phyloP scores from a whole-genome alignment of 495 filamentous ascomycete species.

The Parmelia sp. region DNA sequence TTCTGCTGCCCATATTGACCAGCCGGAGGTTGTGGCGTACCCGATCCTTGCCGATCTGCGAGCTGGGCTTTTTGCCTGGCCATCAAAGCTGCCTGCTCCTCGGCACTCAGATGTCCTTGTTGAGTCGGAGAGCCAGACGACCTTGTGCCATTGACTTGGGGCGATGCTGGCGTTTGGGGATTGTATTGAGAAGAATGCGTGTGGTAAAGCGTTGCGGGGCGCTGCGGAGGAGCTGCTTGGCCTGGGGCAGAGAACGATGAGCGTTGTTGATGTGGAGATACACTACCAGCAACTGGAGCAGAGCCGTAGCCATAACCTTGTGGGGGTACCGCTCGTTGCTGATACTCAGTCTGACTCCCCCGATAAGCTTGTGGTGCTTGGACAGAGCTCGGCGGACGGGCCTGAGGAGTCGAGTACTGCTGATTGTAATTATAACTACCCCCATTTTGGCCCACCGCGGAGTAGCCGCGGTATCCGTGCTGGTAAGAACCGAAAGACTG shows the following conservation, averaged over 20 bases:
- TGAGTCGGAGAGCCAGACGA: slow-evolving; percentile 17
- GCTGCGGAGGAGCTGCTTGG: slow-evolving; percentile 29
- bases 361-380: slow-evolving; percentile 38
- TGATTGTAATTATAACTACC: slow-evolving; percentile 22
- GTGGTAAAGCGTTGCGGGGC: slow-evolving; percentile 30
- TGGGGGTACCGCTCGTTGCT: slow-evolving; percentile 34
- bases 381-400: slow-evolving; percentile 23
- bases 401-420: slow-evolving; percentile 21
- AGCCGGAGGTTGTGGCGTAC: slow-evolving; percentile 38
- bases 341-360: slow-evolving; percentile 36
- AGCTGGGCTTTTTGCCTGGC: slow-evolving; percentile 42
- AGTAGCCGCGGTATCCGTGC: slow-evolving; percentile 39
- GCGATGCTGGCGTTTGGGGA: slow-evolving; percentile 29
- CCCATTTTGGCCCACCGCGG: slow-evolving; percentile 28
- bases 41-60: slow-evolving; percentile 36
- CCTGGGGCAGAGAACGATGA: slow-evolving; percentile 28
- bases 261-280: slow-evolving; percentile 34
- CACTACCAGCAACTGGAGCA: slow-evolving; percentile 29
- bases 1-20: slow-evolving; percentile 34
- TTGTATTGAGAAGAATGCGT: slow-evolving; percentile 29
- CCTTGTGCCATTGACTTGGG: slow-evolving; percentile 37
- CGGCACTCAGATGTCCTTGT: slow-evolving; percentile 19
- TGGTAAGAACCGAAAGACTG: slow-evolving; percentile 39
- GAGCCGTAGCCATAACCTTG: slow-evolving; percentile 28
- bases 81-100: slow-evolving; percentile 44